Evolutionary conservation across 768 basidiomycete species (phyloP).

Genomic region (Naganishia onofrii): DNA sequence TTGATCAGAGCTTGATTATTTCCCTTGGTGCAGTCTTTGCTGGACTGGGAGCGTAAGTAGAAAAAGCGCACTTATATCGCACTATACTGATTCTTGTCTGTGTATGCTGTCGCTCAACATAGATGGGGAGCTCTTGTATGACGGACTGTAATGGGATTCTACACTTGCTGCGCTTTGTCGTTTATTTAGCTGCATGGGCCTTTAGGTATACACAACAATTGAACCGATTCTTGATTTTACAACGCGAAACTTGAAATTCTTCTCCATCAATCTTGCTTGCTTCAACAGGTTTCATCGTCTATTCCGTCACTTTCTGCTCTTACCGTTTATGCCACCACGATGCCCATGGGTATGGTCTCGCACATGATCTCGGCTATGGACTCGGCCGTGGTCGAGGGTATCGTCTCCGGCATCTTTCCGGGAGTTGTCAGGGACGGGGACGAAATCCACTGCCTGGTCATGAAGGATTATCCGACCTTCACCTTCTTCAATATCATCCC

Average conservation of each 20-base stretch:
- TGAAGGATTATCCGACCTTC: conserved; percentile 37
- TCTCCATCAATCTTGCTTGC: too few species aligned
- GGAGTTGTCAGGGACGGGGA: background rate
- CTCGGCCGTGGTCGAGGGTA: too few species aligned
- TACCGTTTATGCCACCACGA: background rate
- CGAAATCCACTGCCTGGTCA: background rate
- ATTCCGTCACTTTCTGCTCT: background rate
- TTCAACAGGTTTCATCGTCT: background rate
- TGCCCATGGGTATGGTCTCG: too few species aligned
- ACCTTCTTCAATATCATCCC: conserved; percentile 41
- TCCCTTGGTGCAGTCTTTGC: conserved; percentile 49
- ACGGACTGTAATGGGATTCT: background rate
- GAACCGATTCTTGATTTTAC: too few species aligned
- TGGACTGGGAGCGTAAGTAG: conserved; percentile 43
- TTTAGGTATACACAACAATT: too few species aligned
- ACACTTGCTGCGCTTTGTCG: too few species aligned
- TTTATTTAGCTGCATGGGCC: too few species aligned
- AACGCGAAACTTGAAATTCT: too few species aligned
- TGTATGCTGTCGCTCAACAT: background rate
- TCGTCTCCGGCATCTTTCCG: too few species aligned
- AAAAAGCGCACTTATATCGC: background rate
- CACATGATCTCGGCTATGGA: too few species aligned
- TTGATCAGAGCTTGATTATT: conserved; percentile 51
- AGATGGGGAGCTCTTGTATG: conserved; percentile 22
- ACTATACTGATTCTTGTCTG: background rate